Evolutionary conservation across 768 basidiomycete genomes (phyloP), one percentile per base, ranked within the genome.

Genomic region (Rhodotorula diobovata): DNA sequence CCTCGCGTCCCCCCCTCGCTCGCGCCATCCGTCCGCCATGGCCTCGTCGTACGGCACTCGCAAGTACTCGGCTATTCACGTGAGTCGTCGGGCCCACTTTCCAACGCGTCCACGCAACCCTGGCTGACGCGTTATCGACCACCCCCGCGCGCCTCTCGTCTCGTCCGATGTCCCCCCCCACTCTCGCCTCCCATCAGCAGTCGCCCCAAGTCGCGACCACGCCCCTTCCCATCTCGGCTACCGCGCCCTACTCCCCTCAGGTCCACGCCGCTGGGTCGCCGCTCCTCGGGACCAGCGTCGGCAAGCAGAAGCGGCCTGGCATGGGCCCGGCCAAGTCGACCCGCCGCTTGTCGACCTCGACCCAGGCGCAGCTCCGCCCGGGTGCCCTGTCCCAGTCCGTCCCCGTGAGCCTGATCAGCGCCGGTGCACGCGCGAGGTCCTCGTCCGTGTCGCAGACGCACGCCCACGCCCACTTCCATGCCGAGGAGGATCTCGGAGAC

Each of bases 401-500:
- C 48, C 39, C 61, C 57, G 45, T 28, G 63, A 30, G 20, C 2
- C 32, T 37, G 15, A 15, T 14, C 9, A 4, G 41, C 23, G 41
- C 41, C 28, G 64, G 60, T 14, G 61, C 48, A 18, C 37, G 56
- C 23, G 50, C 61, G 37, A 16, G 57, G 51, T 14, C 30, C 53
- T 1, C 53, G 6, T 30, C 30, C 53, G 28, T 54, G 16, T 58
- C 57, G 37, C 34, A 56, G 55, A 12, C 30, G 8, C 11, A 37
- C 53, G 43, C 58, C 55, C 56, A 35, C 50, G 18, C 55, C 23
- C 34, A 64, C 30, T 25, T 6, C 2, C 48, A 14, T 34, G 77
- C 81, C 79, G 48, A 84, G 84, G 54, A 43, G 11, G 56, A 34
- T 51, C 61, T 54, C 11, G 65, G 35, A 2, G 48, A 58, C 12